Base-by-base conservation (phyloP, 1,284 basidiomycete species). In the Psilocybe mexicana region DNA sequence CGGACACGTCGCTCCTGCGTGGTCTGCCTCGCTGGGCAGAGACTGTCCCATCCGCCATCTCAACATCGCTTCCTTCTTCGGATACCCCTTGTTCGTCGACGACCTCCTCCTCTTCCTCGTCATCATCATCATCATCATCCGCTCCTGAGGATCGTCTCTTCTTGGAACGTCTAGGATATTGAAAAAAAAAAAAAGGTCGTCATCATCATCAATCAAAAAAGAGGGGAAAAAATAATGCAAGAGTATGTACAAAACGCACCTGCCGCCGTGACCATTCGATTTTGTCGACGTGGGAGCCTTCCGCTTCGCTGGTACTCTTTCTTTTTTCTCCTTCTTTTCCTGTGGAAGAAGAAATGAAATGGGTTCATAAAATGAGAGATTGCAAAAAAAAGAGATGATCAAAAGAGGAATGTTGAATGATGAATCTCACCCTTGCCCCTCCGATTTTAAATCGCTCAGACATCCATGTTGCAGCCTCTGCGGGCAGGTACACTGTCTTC, bases 401-500 rank as follows among this genome's bases (percentile, higher is more conserved):
- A 48, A 23, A 30, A 10, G 8, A 8, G 24, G 14, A 12, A 28
- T 7, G 10, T 18, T 33, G 30, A 35, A 28, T 7, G 10, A 2
- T 33, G 30, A 35, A 33, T 14, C 10, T 48, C 18, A 48, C 46
- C 69, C 73, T 78, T 4, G 65, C 51, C 46, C 63, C 61, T 33
- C 67, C 66, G 12, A 72, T 65, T 46, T 72, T 75, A n/a, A 71
- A 69, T 55, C 73, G 67, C 52, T 84, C 80, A 52, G 71, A 75
- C 3, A 93, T 69, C 82, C 84, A 86, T 25, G 74, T 62, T 10
- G 81, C 60, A 6, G 83, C 81, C 49, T 85, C 79, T 45, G 84
- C 83, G 10, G 87, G 81, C 28, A 93, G 73, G 67, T 90, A 92
- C 2, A 81, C 74, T 0, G 79, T 86, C 65, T 84, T 86, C 58